Evolutionary conservation across 2,329 filamentous ascomycete species (phyloP), one percentile per base, ranked within the genome.

Genomic region (Diaporthe vexans): DNA sequence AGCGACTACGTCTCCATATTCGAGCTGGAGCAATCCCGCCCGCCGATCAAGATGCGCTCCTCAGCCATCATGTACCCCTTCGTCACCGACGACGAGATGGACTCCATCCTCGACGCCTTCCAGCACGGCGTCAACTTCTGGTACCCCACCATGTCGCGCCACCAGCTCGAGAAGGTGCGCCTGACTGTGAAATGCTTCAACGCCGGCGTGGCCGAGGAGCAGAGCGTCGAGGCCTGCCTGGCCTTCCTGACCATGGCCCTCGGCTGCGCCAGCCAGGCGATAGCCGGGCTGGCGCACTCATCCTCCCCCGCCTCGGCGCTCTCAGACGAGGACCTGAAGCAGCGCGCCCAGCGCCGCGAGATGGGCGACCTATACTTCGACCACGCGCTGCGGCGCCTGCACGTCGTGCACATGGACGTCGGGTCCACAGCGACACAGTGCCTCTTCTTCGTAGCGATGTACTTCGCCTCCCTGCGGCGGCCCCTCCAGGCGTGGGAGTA

Each of bases 401-500:
- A 87, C 48, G 80, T 87, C 0, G 86, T 84, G 0, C 86, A 88
- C 71, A 83, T 85, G 4, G 84, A 86, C 43, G 84, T 88, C 19
- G 85, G 83, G 17, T 85, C 85, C 1, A 83, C 83, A 0, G 85
- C 87, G 0, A 84, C 85, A 0, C 88, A 89, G 46, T 89, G 86
- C 70, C 79, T 89, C 1, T 88, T 89, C 77, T 86, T 88, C 57
- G 82, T 85, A 0, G 87, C 84, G 33, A 73, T 89, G 1, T 89
- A 88, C 75, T 88, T 87, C 74, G 86, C 86, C 0, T 89, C 86
- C 43, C 78, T 88, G 0, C 84, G 87, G 4, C 80, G 87, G 1
- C 88, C 88, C 0, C 79, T 89, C 1, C 88, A 89, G 72, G 87
- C 87, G 0, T 89, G 88, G 87, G 85, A 87, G 48, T 87, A 87